A percentile compares a stretch with the other conserved stretches of the same genome.
These are phyloP conservation scores for Hyaloscypha hepaticicola DNA, from an alignment of 495 filamentous ascomycete species.

Conservation along the genomic window DNA sequence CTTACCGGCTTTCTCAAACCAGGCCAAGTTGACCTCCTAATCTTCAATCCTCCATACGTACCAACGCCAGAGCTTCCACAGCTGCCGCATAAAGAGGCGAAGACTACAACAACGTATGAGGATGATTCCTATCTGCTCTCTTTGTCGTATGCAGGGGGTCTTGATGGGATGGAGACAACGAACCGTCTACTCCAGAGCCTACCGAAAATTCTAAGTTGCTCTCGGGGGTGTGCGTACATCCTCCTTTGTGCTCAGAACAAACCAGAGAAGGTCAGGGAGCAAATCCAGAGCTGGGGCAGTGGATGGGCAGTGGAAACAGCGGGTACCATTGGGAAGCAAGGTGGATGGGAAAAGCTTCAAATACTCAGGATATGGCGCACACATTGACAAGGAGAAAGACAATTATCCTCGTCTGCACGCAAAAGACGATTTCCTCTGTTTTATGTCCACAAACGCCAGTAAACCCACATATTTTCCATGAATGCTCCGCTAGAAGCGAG, in stretches of 20 bases:
- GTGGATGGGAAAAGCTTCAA: slow-evolving; percentile 88
- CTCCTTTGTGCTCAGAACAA: slow-evolving; percentile 86
- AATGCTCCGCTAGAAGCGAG: slow-evolving; percentile 3
- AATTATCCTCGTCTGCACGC: neutral
- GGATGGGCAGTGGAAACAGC: slow-evolving; percentile 78
- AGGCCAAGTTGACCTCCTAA: slow-evolving; percentile 69
- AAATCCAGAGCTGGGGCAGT: slow-evolving; percentile 54
- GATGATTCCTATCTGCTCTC: slow-evolving; percentile 75
- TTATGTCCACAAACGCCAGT: slow-evolving; percentile 33
- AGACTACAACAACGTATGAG: slow-evolving; percentile 14
- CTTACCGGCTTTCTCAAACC: slow-evolving; percentile 57
- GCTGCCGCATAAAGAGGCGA: slow-evolving; percentile 37
- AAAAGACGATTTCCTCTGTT: neutral
- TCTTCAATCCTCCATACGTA: slow-evolving; percentile 98
- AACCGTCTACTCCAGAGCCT: slow-evolving; percentile 69
- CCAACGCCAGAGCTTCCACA: slow-evolving; percentile 72
- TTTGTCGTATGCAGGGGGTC: slow-evolving; percentile 83
- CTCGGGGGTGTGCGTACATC: slow-evolving; percentile 79
- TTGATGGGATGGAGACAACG: slow-evolving; percentile 91
- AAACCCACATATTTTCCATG: slow-evolving; percentile 2
- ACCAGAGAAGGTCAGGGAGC: slow-evolving; percentile 69
- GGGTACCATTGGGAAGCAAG: slow-evolving; percentile 77
- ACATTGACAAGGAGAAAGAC: neutral
- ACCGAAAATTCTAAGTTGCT: slow-evolving; percentile 55
- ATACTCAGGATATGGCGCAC: slow-evolving; percentile 75